Evolutionary conservation across 345 rosid genomes (phyloP), one percentile per base, ranked within the genome.

Genomic region (Camelina sativa): DNA sequence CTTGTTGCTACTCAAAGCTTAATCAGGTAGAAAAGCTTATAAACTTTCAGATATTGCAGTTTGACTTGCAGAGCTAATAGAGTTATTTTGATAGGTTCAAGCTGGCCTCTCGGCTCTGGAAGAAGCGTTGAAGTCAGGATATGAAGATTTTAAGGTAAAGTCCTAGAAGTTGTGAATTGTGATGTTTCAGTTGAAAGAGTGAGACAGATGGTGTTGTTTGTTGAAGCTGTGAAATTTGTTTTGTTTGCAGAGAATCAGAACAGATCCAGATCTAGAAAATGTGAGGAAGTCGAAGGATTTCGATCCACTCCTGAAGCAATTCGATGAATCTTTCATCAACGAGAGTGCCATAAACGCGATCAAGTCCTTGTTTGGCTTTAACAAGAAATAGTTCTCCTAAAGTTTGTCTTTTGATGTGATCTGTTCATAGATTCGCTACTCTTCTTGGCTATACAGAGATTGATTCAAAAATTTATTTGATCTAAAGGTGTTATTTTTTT

Each of bases 271-370:
- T 74, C 76, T 95, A 6, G 86, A 69, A 64, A 87, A 83, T 62
- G 6, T 92, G 19, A 89, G 97, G 79, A 77, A 71, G 2, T 85
- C 92, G 0, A 79, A 84, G 76, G 86, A 86, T 44, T 92, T 95
- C 5, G 88, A 95, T 20, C 75, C 83, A 62, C 89, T 95, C 44
- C 60, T 92, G 76, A 90, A 90, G 82, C 86, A 84, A 72, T 95
- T 84, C 32, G 99, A 95, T 15, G 99, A 95, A 81, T 92, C 99
- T 8, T 95, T 90, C 76, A 92, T 92, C 89, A 92, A 95, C 11
- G 97, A 92, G 86, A 89, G 84, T 61, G 97, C 99, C 70, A 82
- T 95, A 74, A 86, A 92, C 62, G 99, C 97, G 72, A 87, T 95
- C 68, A 95, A 92, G 69, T 92, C 97, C 34, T 75, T 95, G 74